phyloP scores from a whole-genome alignment of 139 green algal species.

The Bryopsis sp. region DNA sequence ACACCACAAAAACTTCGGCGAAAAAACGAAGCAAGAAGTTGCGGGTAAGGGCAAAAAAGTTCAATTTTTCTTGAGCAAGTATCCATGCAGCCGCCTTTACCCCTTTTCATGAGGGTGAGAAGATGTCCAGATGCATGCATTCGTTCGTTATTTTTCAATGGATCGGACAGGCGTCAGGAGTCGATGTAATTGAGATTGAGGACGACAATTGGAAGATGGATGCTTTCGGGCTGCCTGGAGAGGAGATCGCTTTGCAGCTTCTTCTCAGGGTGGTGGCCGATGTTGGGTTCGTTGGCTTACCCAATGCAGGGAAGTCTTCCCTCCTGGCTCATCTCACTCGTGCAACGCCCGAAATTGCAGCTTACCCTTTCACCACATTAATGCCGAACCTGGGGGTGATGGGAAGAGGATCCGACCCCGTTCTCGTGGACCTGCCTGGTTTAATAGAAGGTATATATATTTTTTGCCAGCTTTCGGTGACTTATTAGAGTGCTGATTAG shows the following conservation, averaged over 20 bases:
- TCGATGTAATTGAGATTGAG: slow-evolving; percentile 49
- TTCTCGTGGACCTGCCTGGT: slow-evolving; percentile 76
- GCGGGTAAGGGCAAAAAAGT: too few species aligned
- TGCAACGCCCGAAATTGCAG: slow-evolving; percentile 68
- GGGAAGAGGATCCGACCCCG: slow-evolving; percentile 17
- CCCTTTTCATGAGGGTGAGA: not conserved
- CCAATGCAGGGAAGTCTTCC: slow-evolving; percentile 76
- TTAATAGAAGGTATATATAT: slow-evolving; percentile 61
- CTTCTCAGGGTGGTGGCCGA: slow-evolving; percentile 82
- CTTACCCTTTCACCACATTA: slow-evolving; percentile 92
- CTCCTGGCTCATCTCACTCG: slow-evolving; percentile 63
- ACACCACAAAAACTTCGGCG: slow-evolving; percentile 17
- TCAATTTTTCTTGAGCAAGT: not conserved
- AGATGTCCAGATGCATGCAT: not conserved
- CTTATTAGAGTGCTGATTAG: too few species aligned
- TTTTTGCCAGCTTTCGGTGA: slow-evolving; percentile 1
- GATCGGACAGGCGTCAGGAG: slow-evolving; percentile 26
- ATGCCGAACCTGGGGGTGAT: slow-evolving; percentile 90
- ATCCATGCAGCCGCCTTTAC: not conserved
- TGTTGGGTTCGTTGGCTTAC: slow-evolving; percentile 88
- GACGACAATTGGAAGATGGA: slow-evolving; percentile 57
- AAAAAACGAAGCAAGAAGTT: slow-evolving; percentile 16
- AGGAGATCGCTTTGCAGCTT: slow-evolving; percentile 62
- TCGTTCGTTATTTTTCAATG: slow-evolving; percentile 1
- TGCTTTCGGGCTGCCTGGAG: slow-evolving; percentile 42